Evolutionary conservation across 2,329 filamentous ascomycete species (phyloP).

Genomic region (Fusarium longipes): DNA sequence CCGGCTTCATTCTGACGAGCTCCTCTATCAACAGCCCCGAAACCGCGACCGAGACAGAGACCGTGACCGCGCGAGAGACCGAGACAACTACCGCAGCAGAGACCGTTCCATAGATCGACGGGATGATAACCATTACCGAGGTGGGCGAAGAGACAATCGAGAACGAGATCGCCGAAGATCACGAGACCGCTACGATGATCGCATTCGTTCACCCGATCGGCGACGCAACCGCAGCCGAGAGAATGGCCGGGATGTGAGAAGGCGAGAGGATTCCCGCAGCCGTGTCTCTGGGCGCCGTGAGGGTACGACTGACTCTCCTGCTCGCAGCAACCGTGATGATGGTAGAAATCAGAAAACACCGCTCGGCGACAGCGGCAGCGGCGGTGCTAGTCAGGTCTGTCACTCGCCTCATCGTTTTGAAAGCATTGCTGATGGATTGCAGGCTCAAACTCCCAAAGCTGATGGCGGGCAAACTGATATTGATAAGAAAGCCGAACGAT

Average conservation of each 20-base stretch:
- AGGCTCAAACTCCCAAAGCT: conserved; percentile 64
- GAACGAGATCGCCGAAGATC: conserved; percentile 72
- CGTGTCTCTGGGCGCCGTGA: conserved; percentile 72
- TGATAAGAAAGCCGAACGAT: conserved; percentile 80
- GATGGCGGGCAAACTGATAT: conserved; percentile 70
- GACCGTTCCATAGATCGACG: conserved; percentile 76
- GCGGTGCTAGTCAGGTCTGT: conserved; percentile 69
- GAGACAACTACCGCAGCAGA: conserved; percentile 71
- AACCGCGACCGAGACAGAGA: conserved; percentile 68
- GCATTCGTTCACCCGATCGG: conserved; percentile 68
- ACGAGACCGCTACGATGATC: conserved; percentile 68
- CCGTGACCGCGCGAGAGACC: conserved; percentile 63
- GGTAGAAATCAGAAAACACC: conserved; percentile 65
- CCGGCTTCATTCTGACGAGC: conserved; percentile 55
- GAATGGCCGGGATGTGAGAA: conserved; percentile 70
- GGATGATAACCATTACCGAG: conserved; percentile 73
- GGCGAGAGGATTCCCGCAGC: conserved; percentile 80
- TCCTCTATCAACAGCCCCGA: conserved; percentile 61
- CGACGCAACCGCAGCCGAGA: conserved; percentile 74
- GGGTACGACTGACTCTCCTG: conserved; percentile 76
- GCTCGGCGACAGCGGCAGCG: conserved; percentile 59
- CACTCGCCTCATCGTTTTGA: not conserved
- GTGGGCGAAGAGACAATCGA: conserved; percentile 66
- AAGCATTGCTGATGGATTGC: conserved; percentile 45
- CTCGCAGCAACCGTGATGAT: conserved; percentile 74